Evolutionary conservation across 1,139 yeast species (phyloP).

Genomic region (Sugiyamaella grinbergsii): DNA sequence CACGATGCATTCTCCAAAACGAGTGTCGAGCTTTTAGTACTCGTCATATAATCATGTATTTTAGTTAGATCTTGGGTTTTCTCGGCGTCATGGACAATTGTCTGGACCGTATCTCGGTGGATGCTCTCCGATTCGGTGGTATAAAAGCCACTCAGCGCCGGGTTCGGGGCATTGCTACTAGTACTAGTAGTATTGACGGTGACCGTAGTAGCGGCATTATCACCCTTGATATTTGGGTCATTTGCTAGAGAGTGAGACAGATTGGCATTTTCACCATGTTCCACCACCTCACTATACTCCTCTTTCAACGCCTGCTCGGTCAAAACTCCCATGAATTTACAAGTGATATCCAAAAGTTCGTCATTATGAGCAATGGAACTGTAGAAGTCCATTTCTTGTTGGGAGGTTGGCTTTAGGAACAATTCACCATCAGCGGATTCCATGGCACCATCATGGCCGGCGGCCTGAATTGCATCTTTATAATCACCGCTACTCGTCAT

Average conservation of each 20-base stretch:
- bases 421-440: constrained; percentile 62
- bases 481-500: constrained; percentile 6
- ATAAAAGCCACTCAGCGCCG: too few species aligned
- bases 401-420: constrained; percentile 67
- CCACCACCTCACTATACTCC: not conserved
- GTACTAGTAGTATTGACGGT: not conserved
- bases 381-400: constrained; percentile 75
- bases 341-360: constrained; percentile 39
- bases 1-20: constrained; percentile 72
- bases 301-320: constrained; percentile 32
- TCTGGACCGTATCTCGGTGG: constrained; percentile 1
- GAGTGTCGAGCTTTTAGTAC: constrained; percentile 41
- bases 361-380: constrained; percentile 34
- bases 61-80: constrained; percentile 23
- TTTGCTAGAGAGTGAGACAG: too few species aligned
- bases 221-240: too few species aligned
- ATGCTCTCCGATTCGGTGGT: not conserved
- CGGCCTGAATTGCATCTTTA: constrained; percentile 55
- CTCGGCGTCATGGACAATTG: constrained; percentile 22
- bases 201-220: not conserved
- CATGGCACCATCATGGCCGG: constrained; percentile 86
- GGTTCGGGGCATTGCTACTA: too few species aligned
- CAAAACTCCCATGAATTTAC: constrained; percentile 47
- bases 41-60: constrained; percentile 19
- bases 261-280: not conserved